Evolutionary conservation across 2,329 filamentous ascomycete species (phyloP).

Genomic region (Neodidymelliopsis sp.): DNA sequence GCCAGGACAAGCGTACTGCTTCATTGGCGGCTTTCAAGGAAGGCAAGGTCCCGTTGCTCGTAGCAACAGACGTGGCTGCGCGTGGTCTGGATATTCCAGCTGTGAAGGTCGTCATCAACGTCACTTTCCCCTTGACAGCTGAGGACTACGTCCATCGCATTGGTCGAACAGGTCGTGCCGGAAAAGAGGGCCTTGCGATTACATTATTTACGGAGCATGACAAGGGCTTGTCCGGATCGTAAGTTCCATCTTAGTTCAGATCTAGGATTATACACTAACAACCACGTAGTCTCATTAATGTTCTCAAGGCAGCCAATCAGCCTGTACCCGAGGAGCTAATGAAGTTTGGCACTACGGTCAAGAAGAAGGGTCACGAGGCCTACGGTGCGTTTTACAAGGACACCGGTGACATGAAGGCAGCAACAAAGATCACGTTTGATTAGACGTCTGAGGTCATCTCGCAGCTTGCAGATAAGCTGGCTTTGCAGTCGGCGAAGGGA

Average conservation of each 20-base stretch:
- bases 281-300: conserved; percentile 81
- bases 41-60: conserved; percentile 80
- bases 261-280: conserved; percentile 20
- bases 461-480: conserved; percentile 11
- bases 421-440: conserved; percentile 93
- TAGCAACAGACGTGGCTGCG: conserved; percentile 96
- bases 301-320: conserved; percentile 92
- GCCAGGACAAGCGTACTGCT: conserved; percentile 84
- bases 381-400: conserved; percentile 98
- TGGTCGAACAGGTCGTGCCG: conserved; percentile 89
- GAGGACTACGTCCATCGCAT: conserved; percentile 99
- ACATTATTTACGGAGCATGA: conserved; percentile 96
- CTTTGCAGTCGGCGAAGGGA: conserved; percentile 19
- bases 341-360: conserved; percentile 97
- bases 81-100: conserved; percentile 93
- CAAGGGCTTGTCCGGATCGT: conserved; percentile 88
- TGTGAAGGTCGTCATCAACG: conserved; percentile 93
- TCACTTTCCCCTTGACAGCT: conserved; percentile 92
- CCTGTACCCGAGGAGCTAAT: conserved; percentile 87
- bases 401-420: conserved; percentile 80
- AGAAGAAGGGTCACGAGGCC: conserved; percentile 96
- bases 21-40: conserved; percentile 92
- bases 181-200: conserved; percentile 85
- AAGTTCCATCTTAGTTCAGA: conserved; percentile 54
- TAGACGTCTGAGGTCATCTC: conserved; percentile 26